Conservation (phyloP, 129 eudicot genomes). For the Sambucus nigra region DNA sequence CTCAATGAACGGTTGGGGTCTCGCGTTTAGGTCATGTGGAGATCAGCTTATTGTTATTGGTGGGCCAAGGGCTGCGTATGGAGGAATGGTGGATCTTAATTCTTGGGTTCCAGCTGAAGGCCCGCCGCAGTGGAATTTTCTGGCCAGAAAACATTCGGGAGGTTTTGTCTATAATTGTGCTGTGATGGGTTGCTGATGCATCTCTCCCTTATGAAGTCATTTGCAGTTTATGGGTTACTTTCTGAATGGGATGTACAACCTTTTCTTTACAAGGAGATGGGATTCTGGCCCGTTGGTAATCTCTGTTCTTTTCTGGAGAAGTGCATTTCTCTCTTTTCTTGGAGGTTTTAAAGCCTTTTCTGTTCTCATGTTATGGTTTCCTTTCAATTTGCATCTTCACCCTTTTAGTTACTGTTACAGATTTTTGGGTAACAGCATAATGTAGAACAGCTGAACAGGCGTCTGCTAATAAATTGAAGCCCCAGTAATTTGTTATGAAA, state of each 20-base stretch:
- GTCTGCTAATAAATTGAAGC: neutral
- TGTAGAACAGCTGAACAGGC: neutral
- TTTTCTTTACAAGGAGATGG: neutral
- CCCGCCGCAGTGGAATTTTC: constrained; percentile 52
- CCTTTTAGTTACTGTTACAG: neutral
- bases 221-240: neutral
- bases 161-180: constrained; percentile 81
- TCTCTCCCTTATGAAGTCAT: neutral
- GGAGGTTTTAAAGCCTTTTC: constrained; percentile 1
- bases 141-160: constrained; percentile 41
- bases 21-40: constrained; percentile 74
- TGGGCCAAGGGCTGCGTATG: constrained; percentile 42
- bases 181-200: constrained; percentile 77
- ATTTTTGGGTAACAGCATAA: neutral
- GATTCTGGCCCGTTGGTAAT: constrained; percentile 6
- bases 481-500: neutral
- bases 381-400: neutral
- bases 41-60: constrained; percentile 61
- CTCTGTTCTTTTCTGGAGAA: neutral
- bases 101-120: constrained; percentile 63
- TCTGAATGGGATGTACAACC: neutral
- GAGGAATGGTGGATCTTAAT: constrained; percentile 54
- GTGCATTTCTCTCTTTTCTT: constrained; percentile 3
- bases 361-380: neutral
- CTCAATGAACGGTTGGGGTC: constrained; percentile 79